Evolutionary conservation across 73 alveolate species (phyloP), one percentile per base, ranked within the genome.

Genomic region (Paraurostyla sp.): DNA sequence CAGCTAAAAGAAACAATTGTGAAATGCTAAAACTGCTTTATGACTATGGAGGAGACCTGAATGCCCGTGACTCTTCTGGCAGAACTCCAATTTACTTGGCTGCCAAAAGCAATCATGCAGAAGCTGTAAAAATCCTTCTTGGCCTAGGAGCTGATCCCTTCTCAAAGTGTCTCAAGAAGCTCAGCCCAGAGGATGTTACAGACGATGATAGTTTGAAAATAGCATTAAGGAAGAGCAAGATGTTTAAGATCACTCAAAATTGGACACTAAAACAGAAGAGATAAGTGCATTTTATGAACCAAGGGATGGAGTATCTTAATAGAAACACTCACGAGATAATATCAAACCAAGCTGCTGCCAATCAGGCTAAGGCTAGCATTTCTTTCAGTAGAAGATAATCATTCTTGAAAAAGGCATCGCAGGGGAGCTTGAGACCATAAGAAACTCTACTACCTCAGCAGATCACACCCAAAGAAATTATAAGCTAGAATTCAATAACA

Each of bases 1-100:
- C 88, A 35, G 88, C 88, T 9, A 75, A 75, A 75, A 43, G 88
- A 50, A 75, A 75, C 32, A 22, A 75, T 49, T 30, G 52, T 49
- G 71, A 75, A 36, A 6, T 75, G 3, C 43, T 75, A 13, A 7
- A 48, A 6, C 59, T 46, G 4, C 29, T 75, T 13, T 9, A 3
- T 46, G 32, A 18, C 18, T 43, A 22, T 35, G 88, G 88, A 18
- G 88, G 76, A 4, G 75, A 75, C 48, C 52, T 75, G 2, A 75
- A 75, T 48, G 71, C 88, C 6, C 18, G 40, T 22, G 88, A 75
- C 32, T 4, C 42, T 50, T 49, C 18, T 50, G 76, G 76, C 1
- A 6, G 76, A 23, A 75, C 88, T 22, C 88, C 88, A 75, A 42
- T 75, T 23, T 75, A 48, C 51, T 11, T 48, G 43, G 88, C 88